Percentiles rank a stretch among this genome's conserved stretches.
phyloP scores from a whole-genome alignment of 108 stramenopile species.

The Fragilariopsis cylindrus region DNA sequence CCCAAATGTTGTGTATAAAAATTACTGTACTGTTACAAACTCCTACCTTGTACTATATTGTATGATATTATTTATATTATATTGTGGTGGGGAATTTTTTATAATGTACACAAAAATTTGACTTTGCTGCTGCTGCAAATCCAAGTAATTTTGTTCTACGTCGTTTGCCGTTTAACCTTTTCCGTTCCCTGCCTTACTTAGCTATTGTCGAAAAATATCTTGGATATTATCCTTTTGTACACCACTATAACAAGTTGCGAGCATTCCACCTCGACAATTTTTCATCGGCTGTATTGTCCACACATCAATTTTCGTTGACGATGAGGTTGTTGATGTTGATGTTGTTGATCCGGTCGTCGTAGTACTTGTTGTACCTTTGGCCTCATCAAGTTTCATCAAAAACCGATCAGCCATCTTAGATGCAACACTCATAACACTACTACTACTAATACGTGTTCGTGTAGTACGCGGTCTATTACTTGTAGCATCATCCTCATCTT shows the following conservation, averaged over 20 bases:
- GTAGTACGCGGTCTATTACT: too few species aligned
- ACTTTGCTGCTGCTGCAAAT: too few species aligned
- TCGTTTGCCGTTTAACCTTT: too few species aligned
- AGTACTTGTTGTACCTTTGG: conserved; percentile 9
- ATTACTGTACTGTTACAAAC: too few species aligned
- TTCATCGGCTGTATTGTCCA: conserved; percentile 30
- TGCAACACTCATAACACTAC: not conserved
- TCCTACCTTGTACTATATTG: too few species aligned
- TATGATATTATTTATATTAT: too few species aligned
- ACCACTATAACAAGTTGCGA: conserved; percentile 23
- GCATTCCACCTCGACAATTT: conserved; percentile 26
- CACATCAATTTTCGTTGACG: conserved; percentile 28
- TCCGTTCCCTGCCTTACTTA: too few species aligned
- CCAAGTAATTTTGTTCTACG: too few species aligned
- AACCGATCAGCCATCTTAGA: not conserved
- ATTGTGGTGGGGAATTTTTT: too few species aligned
- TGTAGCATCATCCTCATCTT: not conserved
- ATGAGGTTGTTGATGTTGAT: not conserved
- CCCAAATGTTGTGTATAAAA: too few species aligned
- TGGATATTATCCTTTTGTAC: conserved; percentile 14
- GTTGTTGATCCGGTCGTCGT: not conserved
- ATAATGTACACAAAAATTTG: too few species aligned
- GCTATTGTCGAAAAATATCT: not conserved
- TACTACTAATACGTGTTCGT: too few species aligned
- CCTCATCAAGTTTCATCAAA: not conserved